These are phyloP conservation scores for Pseudogymnoascus sp. DNA, from an alignment of 2,329 filamentous ascomycete genomes.

Conservation along the genomic window DNA sequence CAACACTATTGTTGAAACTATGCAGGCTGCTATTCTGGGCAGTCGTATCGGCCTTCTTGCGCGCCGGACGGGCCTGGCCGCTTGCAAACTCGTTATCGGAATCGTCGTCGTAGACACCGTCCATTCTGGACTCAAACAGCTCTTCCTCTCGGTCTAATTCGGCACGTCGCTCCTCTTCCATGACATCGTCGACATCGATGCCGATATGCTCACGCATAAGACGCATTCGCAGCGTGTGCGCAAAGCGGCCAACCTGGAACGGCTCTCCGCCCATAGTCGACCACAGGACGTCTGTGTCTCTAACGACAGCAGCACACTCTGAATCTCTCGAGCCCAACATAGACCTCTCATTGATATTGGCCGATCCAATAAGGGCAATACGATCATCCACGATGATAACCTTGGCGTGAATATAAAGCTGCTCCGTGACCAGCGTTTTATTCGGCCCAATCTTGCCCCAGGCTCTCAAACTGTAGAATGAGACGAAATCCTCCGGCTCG, in stretches of 20 bases:
- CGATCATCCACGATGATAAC: conserved; percentile 94
- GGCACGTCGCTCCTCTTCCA: conserved; percentile 67
- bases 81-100: conserved; percentile 18
- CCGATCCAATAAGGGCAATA: conserved; percentile 88
- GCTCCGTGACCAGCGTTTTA: conserved; percentile 82
- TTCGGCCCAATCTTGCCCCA: conserved; percentile 87
- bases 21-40: conserved; percentile 46
- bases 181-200: conserved; percentile 86
- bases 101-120: conserved; percentile 53
- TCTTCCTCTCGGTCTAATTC: conserved; percentile 53
- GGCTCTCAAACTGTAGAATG: conserved; percentile 85
- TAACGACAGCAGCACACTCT: conserved; percentile 81
- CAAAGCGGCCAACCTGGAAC: conserved; percentile 86
- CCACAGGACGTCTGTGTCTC: conserved; percentile 87
- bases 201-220: conserved; percentile 96
- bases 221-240: conserved; percentile 85
- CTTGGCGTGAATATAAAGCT: conserved; percentile 97
- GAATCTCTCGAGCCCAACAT: conserved; percentile 91
- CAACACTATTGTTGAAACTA: conserved; percentile 73
- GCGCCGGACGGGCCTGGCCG: conserved; percentile 1
- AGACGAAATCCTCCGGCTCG: conserved; percentile 90
- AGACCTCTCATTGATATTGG: conserved; percentile 97
- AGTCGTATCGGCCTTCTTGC: conserved; percentile 46
- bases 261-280: conserved; percentile 87
- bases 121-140: conserved; percentile 54